These are phyloP conservation scores for Zanthoxylum bungeanum DNA, from an alignment of 345 rosid species.

Conservation along the genomic window DNA sequence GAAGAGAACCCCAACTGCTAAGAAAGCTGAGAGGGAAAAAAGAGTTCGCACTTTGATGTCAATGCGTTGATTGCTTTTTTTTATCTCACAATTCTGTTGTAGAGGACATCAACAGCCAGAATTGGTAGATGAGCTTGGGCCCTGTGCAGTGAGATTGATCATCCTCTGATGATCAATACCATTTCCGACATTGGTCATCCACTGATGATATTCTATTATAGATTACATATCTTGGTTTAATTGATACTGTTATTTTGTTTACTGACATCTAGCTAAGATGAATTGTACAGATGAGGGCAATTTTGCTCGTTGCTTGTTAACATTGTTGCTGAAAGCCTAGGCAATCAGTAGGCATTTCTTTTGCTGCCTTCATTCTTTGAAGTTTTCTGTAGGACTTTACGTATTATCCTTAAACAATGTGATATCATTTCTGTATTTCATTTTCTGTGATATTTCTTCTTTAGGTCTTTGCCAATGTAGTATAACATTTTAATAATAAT, in stretches of 20 bases:
- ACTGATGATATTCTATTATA: constrained; percentile 15
- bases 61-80: constrained; percentile 40
- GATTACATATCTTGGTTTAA: constrained; percentile 5
- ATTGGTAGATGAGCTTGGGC: neutral
- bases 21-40: constrained; percentile 55
- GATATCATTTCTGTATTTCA: neutral
- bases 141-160: constrained; percentile 21
- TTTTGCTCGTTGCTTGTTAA: constrained; percentile 9
- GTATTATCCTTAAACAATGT: constrained; percentile 13
- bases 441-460: neutral
- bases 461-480: neutral
- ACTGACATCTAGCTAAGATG: neutral
- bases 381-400: constrained; percentile 10
- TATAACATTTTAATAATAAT: neutral
- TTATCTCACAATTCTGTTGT: neutral
- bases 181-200: constrained; percentile 12
- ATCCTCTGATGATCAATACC: constrained; percentile 28
- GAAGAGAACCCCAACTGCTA: constrained; percentile 68
- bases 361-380: constrained; percentile 24
- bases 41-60: constrained; percentile 71
- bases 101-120: constrained; percentile 2
- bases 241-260: neutral
- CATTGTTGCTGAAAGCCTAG: constrained; percentile 25
- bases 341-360: constrained; percentile 10
- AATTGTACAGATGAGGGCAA: constrained; percentile 14